A percentile compares a stretch with the other conserved stretches of the same genome.
Conservation (phyloP, 2,329 filamentous ascomycete species). For the Xylariales sp. region DNA sequence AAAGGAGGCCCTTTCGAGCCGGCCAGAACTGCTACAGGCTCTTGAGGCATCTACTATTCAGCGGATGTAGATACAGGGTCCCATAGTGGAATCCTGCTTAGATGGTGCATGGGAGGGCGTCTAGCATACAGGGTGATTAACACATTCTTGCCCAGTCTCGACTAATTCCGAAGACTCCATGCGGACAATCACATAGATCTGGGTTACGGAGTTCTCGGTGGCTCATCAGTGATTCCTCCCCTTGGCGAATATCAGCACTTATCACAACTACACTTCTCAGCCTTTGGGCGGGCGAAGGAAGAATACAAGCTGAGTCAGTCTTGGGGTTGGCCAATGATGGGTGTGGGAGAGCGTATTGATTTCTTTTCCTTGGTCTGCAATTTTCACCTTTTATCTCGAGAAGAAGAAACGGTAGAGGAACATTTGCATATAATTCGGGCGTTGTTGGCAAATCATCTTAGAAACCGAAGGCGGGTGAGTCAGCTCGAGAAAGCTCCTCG, state of each 20-base stretch:
- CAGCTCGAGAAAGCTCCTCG: constrained; percentile 31
- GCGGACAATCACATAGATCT: constrained; percentile 49
- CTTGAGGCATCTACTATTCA: constrained; percentile 82
- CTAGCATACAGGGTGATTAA: constrained; percentile 29
- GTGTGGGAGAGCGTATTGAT: constrained; percentile 24
- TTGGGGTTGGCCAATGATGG: constrained; percentile 19
- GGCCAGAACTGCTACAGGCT: constrained; percentile 90
- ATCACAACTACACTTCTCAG: constrained; percentile 36
- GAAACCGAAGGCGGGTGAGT: constrained; percentile 41
- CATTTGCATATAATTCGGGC: constrained; percentile 47
- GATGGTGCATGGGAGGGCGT: constrained; percentile 29
- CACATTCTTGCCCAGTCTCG: constrained; percentile 22
- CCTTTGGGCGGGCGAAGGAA: constrained; percentile 17
- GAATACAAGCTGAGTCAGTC: constrained; percentile 22
- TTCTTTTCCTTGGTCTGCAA: constrained; percentile 29
- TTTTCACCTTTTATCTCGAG: constrained; percentile 33
- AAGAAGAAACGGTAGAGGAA: constrained; percentile 38
- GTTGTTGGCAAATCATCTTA: constrained; percentile 48
- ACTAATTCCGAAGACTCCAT: constrained; percentile 38
- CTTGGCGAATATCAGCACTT: constrained; percentile 8
- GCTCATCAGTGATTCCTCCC: constrained; percentile 39
- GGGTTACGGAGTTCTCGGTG: constrained; percentile 49
- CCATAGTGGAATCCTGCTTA: constrained; percentile 28
- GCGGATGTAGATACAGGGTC: constrained; percentile 51
- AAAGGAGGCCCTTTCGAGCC: constrained; percentile 76